Evolutionary conservation across 306 rosid species (phyloP), one percentile per base, ranked within the genome.

Genomic region (Dryas alaskensis): DNA sequence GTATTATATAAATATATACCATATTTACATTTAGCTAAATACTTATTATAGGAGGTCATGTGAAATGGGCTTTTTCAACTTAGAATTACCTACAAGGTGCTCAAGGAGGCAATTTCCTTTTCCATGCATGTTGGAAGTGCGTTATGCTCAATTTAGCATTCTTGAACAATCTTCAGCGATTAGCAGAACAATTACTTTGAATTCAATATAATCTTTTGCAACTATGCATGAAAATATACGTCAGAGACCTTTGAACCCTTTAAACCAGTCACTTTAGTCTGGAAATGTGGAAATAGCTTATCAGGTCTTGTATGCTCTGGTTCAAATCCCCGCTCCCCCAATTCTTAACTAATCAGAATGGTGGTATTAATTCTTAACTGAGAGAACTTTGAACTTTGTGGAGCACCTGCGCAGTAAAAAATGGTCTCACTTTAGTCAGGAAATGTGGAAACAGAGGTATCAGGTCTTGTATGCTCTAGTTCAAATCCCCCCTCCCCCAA

Each of bases 381-480:
- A 6, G 57, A 40, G 43, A 12, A 25, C n/a, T 67, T 7, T 48
- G 43, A 65, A 7, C 54, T 0, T 2, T 45, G 39, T 10, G 12
- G 45, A 45, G 52, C 50, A 48, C 7, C 12, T 31, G 44, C 5
- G 47, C 19, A n/a, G 6, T 19, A 66, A 31, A 22, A 46, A 47
- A 43, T 0, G 4, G 19, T 48, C 8, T 51, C 55, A 51, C 55
- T 7, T 54, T 54, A 4, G 60, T 54, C 25, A 62, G 27, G 67
- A 39, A 67, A 48, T 48, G n/a, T 66, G 40, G 44, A 46, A 25
- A 61, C 65, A 12, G 10, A 22, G 43, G 7, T 47, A 43, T 8
- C 55, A 22, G 70, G 22, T 62, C n/a, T 66, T 47, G 6, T 47
- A 46, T 66, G 44, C 43, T 66, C 57, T 47, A 47, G 39, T 66